Evolutionary conservation across 169 alveolate species (phyloP).

Genomic region (Ichthyophthirius multifiliis): DNA sequence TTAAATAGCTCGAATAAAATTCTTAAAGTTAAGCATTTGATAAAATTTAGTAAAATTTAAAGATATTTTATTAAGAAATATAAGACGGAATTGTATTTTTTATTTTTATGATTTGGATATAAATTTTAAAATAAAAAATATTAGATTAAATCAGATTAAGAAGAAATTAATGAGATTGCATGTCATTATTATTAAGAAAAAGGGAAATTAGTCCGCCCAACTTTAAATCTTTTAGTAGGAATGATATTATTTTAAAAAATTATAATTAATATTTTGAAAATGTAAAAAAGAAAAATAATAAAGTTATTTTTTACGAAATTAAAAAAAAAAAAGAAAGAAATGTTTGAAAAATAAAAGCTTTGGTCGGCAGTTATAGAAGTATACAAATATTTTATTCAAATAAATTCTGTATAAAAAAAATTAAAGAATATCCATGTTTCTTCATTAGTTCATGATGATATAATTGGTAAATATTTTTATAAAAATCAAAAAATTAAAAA

Average conservation of each 20-base stretch:
- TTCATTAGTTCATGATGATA: conserved; percentile 37
- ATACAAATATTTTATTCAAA: not conserved
- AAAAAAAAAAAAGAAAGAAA: not conserved
- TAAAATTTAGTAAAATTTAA: not conserved
- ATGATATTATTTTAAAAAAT: not conserved
- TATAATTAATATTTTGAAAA: not conserved
- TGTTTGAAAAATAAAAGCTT: not conserved
- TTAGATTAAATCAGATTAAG: conserved; percentile 12
- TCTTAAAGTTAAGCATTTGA: not conserved
- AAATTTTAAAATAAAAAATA: not conserved
- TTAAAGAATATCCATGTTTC: conserved; percentile 27
- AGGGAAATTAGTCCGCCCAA: conserved; percentile 41
- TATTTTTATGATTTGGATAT: not conserved
- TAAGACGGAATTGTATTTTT: not conserved
- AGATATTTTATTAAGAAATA: not conserved
- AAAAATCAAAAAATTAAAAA: not conserved
- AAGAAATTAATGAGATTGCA: conserved; percentile 16
- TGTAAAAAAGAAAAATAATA: not conserved
- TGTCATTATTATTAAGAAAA: conserved; percentile 27
- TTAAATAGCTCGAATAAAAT: not conserved
- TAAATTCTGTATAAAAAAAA: not conserved
- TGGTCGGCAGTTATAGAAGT: conserved; percentile 3
- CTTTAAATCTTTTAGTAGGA: conserved; percentile 13
- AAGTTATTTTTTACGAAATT: not conserved
- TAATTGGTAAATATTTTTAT: not conserved